Conservation (phyloP, 1,284 basidiomycete species). For the Tylopilus sp. region DNA sequence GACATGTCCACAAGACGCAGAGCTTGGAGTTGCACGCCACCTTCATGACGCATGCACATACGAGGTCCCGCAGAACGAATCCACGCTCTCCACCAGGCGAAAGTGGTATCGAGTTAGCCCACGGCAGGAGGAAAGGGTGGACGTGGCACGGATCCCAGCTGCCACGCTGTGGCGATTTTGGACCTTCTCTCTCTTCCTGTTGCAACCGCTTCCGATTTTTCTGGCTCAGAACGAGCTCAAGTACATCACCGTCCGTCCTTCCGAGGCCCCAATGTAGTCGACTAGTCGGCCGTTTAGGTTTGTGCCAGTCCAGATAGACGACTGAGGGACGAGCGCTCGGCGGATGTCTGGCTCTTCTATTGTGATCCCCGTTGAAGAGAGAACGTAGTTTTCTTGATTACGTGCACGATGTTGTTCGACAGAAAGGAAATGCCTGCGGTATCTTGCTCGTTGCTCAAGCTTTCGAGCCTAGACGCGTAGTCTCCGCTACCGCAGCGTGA, state of each 20-base stretch:
- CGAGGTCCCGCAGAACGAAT: neutral
- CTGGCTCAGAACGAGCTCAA: neutral
- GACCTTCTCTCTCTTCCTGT: no score
- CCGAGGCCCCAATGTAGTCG: neutral
- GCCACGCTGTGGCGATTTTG: neutral
- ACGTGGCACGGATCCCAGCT: neutral
- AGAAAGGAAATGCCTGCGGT: no score
- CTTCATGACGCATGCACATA: neutral
- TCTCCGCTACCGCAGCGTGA: no score
- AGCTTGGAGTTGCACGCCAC: neutral
- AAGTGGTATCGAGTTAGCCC: neutral
- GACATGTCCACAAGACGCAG: neutral
- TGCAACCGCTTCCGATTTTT: neutral
- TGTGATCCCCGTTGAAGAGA: no score
- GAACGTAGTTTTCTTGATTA: no score
- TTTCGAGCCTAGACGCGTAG: no score
- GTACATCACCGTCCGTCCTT: neutral
- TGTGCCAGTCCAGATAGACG: neutral
- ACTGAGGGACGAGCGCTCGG: neutral
- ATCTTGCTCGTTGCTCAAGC: no score
- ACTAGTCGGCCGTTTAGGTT: neutral
- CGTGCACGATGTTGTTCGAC: no score
- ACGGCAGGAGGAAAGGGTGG: neutral
- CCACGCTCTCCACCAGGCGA: neutral
- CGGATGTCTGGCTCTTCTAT: no score